Evolutionary conservation across 1,284 basidiomycete genomes (phyloP).

Genomic region (Sutorius eximius): DNA sequence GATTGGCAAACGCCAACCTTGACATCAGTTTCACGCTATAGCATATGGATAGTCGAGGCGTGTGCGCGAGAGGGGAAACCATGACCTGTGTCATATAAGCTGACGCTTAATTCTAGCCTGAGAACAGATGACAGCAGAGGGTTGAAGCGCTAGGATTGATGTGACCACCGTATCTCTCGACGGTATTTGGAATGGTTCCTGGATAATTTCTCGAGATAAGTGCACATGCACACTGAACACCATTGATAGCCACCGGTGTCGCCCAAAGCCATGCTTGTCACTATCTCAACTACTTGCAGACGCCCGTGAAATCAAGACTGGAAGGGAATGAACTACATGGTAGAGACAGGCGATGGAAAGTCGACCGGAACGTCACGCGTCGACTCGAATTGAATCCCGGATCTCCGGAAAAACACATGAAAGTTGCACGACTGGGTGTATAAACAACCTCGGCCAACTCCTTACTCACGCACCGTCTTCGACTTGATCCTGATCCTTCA

Average conservation of each 20-base stretch:
- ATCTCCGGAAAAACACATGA: constrained; percentile 30
- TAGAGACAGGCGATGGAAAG: neutral
- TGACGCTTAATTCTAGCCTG: neutral
- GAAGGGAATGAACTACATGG: neutral
- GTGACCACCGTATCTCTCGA: neutral
- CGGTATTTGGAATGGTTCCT: neutral
- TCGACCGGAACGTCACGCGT: neutral
- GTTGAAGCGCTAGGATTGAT: neutral
- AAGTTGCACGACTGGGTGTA: constrained; percentile 13
- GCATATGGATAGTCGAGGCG: neutral
- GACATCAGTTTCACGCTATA: neutral
- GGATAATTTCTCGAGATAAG: neutral
- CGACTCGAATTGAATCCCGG: constrained; percentile 1
- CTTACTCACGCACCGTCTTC: neutral
- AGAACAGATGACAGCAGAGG: neutral
- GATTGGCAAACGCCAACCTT: neutral
- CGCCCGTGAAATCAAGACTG: constrained; percentile 1
- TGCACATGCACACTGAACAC: neutral
- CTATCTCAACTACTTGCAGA: neutral
- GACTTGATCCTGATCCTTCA: neutral
- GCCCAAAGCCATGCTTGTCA: no score
- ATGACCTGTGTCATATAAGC: neutral
- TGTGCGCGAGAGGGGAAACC: neutral
- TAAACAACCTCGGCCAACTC: constrained; percentile 11
- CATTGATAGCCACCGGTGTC: no score